phyloP scores from a whole-genome alignment of 202 grass and related monocot species.

The Schoenoplectus triqueter region DNA sequence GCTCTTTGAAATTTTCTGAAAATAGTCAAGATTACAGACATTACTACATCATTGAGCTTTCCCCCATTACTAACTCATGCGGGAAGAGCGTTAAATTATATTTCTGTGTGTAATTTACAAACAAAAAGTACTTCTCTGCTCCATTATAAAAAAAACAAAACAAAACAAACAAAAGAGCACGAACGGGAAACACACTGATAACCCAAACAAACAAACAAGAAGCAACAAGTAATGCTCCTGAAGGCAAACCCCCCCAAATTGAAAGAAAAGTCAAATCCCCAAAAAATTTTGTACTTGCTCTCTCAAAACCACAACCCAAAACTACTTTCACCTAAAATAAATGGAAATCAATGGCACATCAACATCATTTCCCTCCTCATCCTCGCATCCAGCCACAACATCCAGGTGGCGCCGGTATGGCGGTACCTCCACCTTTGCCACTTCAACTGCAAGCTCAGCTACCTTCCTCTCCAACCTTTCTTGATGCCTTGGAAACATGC shows the following conservation, averaged over 20 bases:
- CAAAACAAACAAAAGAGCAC: neutral
- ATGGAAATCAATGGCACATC: constrained; percentile 84
- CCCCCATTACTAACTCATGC: neutral
- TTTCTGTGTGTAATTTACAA: constrained; percentile 14
- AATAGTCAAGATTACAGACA: constrained; percentile 16
- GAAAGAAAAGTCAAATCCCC: neutral
- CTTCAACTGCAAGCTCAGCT: constrained; percentile 61
- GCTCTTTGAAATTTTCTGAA: neutral
- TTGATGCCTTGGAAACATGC: constrained; percentile 92
- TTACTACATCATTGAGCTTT: constrained; percentile 20
- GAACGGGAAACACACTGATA: neutral
- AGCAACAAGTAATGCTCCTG: neutral
- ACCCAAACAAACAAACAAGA: neutral
- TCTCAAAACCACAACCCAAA: neutral
- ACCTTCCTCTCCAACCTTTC: constrained; percentile 80
- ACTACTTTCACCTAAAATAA: constrained; percentile 64
- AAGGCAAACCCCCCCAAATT: neutral
- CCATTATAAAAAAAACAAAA: neutral
- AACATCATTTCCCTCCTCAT: constrained; percentile 79
- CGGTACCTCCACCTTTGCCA: constrained; percentile 84
- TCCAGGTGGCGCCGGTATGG: constrained; percentile 72
- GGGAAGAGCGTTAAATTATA: neutral
- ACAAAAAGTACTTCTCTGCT: constrained; percentile 14
- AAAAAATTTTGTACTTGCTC: neutral
- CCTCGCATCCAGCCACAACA: constrained; percentile 80